phyloP scores from a whole-genome alignment of 257 asterid genomes.

The Solanum acaule region DNA sequence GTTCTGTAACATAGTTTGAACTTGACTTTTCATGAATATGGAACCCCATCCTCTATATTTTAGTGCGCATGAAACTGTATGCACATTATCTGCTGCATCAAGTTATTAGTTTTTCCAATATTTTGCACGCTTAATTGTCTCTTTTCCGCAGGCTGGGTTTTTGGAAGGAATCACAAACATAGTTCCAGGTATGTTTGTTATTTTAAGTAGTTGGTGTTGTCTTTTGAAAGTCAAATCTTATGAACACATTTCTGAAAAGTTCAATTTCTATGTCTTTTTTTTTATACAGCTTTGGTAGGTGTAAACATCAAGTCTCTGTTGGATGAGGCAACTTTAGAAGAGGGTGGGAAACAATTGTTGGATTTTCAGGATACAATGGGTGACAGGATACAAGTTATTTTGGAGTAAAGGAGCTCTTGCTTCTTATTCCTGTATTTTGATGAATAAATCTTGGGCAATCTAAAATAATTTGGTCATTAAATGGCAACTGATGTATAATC shows the following conservation, averaged over 20 bases:
- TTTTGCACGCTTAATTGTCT: neutral
- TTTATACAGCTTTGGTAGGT: slow-evolving; percentile 59
- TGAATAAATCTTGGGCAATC: neutral
- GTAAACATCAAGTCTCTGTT: slow-evolving; percentile 60
- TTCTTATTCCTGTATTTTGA: neutral
- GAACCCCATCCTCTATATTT: neutral
- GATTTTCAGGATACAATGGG: slow-evolving; percentile 79
- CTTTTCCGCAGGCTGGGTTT: slow-evolving; percentile 70
- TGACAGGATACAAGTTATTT: slow-evolving; percentile 78
- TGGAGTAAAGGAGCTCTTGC: slow-evolving; percentile 32
- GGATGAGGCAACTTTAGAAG: slow-evolving; percentile 54
- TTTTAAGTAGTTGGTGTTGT: neutral
- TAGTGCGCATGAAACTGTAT: neutral
- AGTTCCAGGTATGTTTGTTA: slow-evolving; percentile 58
- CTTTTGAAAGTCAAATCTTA: neutral
- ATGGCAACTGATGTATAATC: neutral
- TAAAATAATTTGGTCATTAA: neutral
- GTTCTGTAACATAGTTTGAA: neutral
- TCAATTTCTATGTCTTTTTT: neutral
- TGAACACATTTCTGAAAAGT: neutral
- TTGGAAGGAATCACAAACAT: slow-evolving; percentile 71
- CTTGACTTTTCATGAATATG: neutral
- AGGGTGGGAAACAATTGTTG: slow-evolving; percentile 66
- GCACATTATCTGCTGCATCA: neutral
- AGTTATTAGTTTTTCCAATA: neutral